These are phyloP conservation scores for Acacia pycnantha DNA, from an alignment of 331 rosid species.

Conservation along the genomic window DNA sequence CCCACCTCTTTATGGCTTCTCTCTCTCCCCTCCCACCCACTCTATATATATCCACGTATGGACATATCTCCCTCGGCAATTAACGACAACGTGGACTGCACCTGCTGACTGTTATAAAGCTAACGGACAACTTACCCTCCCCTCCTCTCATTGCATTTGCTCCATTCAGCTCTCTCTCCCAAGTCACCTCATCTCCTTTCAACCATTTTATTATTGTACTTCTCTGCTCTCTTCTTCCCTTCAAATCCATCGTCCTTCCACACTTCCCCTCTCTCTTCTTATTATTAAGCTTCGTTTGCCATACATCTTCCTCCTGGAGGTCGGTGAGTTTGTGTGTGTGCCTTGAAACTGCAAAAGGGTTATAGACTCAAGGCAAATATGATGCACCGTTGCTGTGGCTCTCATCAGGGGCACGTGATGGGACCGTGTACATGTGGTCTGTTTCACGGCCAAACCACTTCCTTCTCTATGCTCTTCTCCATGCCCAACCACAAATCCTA, in stretches of 20 bases:
- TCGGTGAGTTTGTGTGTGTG: not conserved
- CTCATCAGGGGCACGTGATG: slow-evolving; percentile 52
- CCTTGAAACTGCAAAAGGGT: not conserved
- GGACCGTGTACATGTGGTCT: slow-evolving; percentile 72
- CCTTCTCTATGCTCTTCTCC: slow-evolving; percentile 72
- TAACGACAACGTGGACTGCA: slow-evolving; percentile 83
- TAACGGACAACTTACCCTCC: slow-evolving; percentile 49
- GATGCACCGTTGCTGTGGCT: slow-evolving; percentile 63
- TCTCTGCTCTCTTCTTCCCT: slow-evolving; percentile 2
- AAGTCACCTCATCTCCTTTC: slow-evolving; percentile 32
- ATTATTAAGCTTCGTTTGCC: slow-evolving; percentile 14
- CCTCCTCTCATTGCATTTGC: slow-evolving; percentile 34
- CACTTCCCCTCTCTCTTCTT: not conserved
- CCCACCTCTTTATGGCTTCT: slow-evolving; percentile 27
- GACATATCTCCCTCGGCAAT: slow-evolving; percentile 45
- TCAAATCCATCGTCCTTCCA: not conserved
- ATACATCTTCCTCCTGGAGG: not conserved
- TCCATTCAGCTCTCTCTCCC: slow-evolving; percentile 36
- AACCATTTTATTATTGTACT: slow-evolving; percentile 48
- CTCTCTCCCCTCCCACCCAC: not conserved
- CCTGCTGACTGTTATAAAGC: slow-evolving; percentile 73
- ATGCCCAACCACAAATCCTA: slow-evolving; percentile 52
- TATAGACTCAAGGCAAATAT: not conserved
- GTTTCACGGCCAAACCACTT: slow-evolving; percentile 54
- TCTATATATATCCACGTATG: slow-evolving; percentile 11